These are phyloP conservation scores for Plantago rigida DNA, from an alignment of 305 asterid genomes.

Conservation along the genomic window DNA sequence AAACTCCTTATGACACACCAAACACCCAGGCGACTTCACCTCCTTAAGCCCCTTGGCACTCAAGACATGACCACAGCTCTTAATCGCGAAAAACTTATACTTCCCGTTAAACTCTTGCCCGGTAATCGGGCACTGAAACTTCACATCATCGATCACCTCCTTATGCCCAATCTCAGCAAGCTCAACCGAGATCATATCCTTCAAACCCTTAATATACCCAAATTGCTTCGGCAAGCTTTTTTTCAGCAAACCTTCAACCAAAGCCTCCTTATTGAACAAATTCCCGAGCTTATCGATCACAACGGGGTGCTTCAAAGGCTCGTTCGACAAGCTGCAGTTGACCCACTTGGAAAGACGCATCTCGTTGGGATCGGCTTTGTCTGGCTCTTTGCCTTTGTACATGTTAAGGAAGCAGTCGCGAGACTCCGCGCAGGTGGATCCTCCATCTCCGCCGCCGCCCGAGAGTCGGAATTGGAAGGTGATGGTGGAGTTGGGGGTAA, in stretches of 20 bases:
- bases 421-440: conserved; percentile 93
- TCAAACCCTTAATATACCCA: conserved; percentile 76
- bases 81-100: conserved; percentile 55
- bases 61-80: conserved; percentile 72
- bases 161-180: conserved; percentile 39
- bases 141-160: conserved; percentile 29
- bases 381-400: conserved; percentile 84
- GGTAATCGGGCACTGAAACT: conserved; percentile 70
- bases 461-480: conserved; percentile 46
- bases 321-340: conserved; percentile 76
- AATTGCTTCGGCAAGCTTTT: conserved; percentile 73
- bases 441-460: conserved; percentile 96
- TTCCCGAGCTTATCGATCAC: conserved; percentile 77
- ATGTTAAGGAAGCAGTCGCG: conserved; percentile 80
- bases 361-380: conserved; percentile 76
- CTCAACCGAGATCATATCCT: conserved; percentile 76
- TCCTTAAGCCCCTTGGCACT: conserved; percentile 86
- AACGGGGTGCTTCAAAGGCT: conserved; percentile 66
- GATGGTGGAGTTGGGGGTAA: conserved; percentile 55
- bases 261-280: conserved; percentile 77
- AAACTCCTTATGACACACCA: conserved; percentile 71
- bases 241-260: conserved; percentile 75
- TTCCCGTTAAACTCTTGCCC: conserved; percentile 79
- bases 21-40: conserved; percentile 65
- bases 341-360: conserved; percentile 64